phyloP scores from a whole-genome alignment of 2,329 filamentous ascomycete genomes.

The Monilinia fructigena region DNA sequence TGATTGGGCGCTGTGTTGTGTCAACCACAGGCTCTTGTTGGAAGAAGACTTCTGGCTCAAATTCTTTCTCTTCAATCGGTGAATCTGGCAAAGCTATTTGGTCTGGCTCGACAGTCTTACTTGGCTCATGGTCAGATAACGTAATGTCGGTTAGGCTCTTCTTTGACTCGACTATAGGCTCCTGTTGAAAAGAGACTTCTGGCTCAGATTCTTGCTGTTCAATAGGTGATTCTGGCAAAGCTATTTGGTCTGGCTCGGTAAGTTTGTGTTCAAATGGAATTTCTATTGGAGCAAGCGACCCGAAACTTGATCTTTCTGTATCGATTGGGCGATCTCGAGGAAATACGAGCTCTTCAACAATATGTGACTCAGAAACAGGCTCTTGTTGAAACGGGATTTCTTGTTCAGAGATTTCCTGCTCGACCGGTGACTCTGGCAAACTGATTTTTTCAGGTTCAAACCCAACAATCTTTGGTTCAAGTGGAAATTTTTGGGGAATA shows the following conservation, averaged over 20 bases:
- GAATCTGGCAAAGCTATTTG: slow-evolving; percentile 9
- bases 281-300: not conserved
- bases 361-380: not conserved
- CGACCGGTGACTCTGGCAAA: slow-evolving; percentile 7
- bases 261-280: not conserved
- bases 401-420: not conserved
- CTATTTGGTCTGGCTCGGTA: not conserved
- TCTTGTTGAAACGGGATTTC: not conserved
- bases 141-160: not conserved
- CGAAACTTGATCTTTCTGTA: not conserved
- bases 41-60: not conserved
- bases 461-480: not conserved
- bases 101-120: not conserved
- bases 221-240: slow-evolving; percentile 3
- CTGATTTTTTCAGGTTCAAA: not conserved
- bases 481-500: not conserved
- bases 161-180: not conserved
- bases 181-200: not conserved
- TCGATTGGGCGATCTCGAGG: not conserved
- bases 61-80: not conserved
- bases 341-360: not conserved
- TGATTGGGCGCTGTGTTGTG: not conserved
- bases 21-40: not conserved
- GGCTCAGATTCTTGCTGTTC: not conserved
- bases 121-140: not conserved